Evolutionary conservation across 495 filamentous ascomycete species (phyloP), one percentile per base, ranked within the genome.

Genomic region (Ramalina intermedia): DNA sequence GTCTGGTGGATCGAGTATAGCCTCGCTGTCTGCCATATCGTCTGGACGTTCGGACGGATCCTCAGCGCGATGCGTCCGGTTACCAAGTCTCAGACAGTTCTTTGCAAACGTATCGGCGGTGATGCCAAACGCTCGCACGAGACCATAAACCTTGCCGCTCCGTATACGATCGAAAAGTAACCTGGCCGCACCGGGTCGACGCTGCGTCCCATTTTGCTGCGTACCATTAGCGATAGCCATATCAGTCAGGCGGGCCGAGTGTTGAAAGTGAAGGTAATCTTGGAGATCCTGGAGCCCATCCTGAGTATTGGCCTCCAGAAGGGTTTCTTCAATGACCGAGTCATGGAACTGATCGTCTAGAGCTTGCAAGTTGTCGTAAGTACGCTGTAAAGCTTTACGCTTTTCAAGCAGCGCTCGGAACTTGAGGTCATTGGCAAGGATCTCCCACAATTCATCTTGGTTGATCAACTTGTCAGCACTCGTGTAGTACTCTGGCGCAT

Each of bases 281-380:
- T 96, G 89, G 14, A 98, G 64, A 64, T 98, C 91, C 60, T 98
- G 93, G 13, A 98, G 69, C 58, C 96, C 90, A 54, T 98, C 91
- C 70, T 91, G 87, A 0, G 80, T 86, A 6, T 74, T 73, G 3
- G 87, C 89, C 33, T 75, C 65, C 4, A 71, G 71, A 35, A 91
- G 73, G 70, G 93, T 80, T 47, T 86, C 82, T n/a, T 93, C 85
- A 45, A 93, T 74, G 33, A 84, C 70, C 1, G 64, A 53, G 54
- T 87, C 83, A 16, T 76, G 47, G 54, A 70, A 51, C 41, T 75
- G 62, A 4, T 63, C 70, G 24, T 66, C 68, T 3, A 68, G 57
- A 5, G 64, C 65, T 50, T 80, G 81, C 11, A 98, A 63, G 46
- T 75, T 83, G 14, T 87, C 79, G 49, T 84, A 87, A 5, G 79